phyloP scores from a whole-genome alignment of 2,329 filamentous ascomycete species.

The Phaeoacremonium minimum region DNA sequence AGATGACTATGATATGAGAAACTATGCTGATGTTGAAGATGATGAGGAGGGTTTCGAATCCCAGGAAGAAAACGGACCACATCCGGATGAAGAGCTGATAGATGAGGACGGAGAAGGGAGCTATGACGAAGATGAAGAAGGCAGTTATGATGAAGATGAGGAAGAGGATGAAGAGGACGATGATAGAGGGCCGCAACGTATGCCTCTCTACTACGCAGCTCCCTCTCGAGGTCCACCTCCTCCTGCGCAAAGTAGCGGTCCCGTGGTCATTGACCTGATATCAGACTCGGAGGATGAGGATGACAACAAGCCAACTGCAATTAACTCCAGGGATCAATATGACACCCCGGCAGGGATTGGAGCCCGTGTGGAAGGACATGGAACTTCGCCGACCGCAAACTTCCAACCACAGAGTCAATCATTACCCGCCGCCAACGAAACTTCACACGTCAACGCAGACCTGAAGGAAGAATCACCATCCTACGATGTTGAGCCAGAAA shows the following conservation, averaged over 20 bases:
- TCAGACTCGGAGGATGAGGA: constrained; percentile 39
- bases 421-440: too few relatives aligned
- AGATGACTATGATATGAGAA: constrained; percentile 24
- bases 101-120: constrained; percentile 12
- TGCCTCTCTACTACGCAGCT: background rate
- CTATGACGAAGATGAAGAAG: constrained; percentile 10
- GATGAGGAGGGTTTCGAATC: constrained; percentile 12
- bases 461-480: too few relatives aligned
- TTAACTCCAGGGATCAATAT: too few relatives aligned
- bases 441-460: too few relatives aligned
- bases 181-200: constrained; percentile 5
- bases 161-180: constrained; percentile 18
- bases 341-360: too few relatives aligned
- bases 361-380: too few relatives aligned
- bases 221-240: background rate
- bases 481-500: background rate
- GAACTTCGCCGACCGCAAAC: too few relatives aligned
- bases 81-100: constrained; percentile 9
- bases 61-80: constrained; percentile 5
- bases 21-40: constrained; percentile 23
- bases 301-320: constrained; percentile 7
- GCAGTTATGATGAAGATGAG: constrained; percentile 17
- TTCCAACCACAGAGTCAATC: too few relatives aligned
- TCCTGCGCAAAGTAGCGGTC: constrained; percentile 8
- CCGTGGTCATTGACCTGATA: constrained; percentile 41